A percentile compares a stretch with the other conserved stretches of the same genome.
These are phyloP conservation scores for Drechslerella stenobrocha DNA, from an alignment of 2,329 filamentous ascomycete genomes.

Conservation along the genomic window DNA sequence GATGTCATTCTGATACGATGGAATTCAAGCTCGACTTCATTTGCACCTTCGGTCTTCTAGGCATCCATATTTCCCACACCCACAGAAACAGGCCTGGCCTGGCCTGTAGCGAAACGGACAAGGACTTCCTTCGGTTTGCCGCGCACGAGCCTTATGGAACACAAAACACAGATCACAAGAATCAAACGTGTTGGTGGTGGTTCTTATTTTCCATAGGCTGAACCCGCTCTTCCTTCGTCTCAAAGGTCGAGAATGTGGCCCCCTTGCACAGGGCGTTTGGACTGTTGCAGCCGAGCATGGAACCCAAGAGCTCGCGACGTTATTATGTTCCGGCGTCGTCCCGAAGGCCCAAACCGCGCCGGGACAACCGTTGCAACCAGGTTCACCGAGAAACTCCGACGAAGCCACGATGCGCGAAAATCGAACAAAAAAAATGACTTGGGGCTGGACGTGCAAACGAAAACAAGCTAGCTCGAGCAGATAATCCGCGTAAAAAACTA, in stretches of 20 bases:
- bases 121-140: slow-evolving; percentile 16
- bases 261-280: slow-evolving; percentile 31
- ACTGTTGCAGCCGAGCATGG: slow-evolving; percentile 12
- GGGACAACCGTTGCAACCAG: too few relatives aligned
- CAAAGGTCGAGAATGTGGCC: slow-evolving; percentile 42
- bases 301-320: slow-evolving; percentile 8
- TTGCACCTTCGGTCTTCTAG: slow-evolving; percentile 39
- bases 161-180: slow-evolving; percentile 10
- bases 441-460: too few relatives aligned
- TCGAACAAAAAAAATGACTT: too few relatives aligned
- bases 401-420: not conserved
- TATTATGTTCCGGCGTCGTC: slow-evolving; percentile 17
- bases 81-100: too few relatives aligned
- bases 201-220: slow-evolving; percentile 7
- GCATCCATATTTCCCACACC: slow-evolving; percentile 49
- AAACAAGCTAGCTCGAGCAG: slow-evolving; percentile 4
- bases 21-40: slow-evolving; percentile 16
- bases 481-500: too few relatives aligned
- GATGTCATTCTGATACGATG: slow-evolving; percentile 45
- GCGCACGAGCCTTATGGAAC: slow-evolving; percentile 45
- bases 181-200: slow-evolving; percentile 13
- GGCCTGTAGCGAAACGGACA: slow-evolving; percentile 29
- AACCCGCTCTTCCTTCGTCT: slow-evolving; percentile 8
- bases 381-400: too few relatives aligned
- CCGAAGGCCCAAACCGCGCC: slow-evolving; percentile 23